Evolutionary conservation across 345 rosid species (phyloP).

Genomic region (Brassica juncea): DNA sequence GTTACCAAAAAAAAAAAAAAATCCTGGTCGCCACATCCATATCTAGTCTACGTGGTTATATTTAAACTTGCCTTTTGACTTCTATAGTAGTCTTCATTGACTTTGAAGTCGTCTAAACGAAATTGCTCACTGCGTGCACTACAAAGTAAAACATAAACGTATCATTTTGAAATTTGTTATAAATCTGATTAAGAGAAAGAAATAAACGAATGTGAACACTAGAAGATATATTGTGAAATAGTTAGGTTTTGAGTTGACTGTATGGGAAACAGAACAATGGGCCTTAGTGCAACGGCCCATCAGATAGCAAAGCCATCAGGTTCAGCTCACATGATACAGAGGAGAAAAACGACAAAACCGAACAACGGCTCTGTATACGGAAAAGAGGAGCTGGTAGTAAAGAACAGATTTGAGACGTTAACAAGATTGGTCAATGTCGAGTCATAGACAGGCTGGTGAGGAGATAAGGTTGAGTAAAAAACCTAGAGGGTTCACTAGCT

Average conservation of each 20-base stretch:
- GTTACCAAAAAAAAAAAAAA: not conserved
- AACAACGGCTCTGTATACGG: too few relatives aligned
- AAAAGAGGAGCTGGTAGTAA: too few relatives aligned
- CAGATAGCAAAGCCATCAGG: too few relatives aligned
- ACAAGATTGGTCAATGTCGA: too few relatives aligned
- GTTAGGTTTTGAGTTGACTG: conserved; percentile 13
- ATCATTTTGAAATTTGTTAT: not conserved
- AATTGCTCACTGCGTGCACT: conserved; percentile 12
- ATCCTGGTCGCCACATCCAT: conserved; percentile 1
- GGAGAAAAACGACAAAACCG: too few relatives aligned
- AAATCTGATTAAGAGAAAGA: not conserved
- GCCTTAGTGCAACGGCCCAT: too few relatives aligned
- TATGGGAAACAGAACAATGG: too few relatives aligned
- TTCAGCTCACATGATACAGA: too few relatives aligned
- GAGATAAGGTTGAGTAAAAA: too few relatives aligned
- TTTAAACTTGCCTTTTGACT: conserved; percentile 20
- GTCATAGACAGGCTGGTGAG: too few relatives aligned
- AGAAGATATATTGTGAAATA: conserved; percentile 4
- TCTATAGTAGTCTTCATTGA: conserved; percentile 1
- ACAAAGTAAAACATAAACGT: not conserved
- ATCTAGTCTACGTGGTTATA: not conserved
- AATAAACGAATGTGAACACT: conserved; percentile 15
- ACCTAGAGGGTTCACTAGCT: too few relatives aligned
- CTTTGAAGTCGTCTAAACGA: conserved; percentile 8
- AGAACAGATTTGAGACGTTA: too few relatives aligned